A percentile compares a stretch with the other conserved stretches of the same genome.
Evolutionary conservation across 371 early-diverging fungal species (phyloP).

Genomic region (Actinomortierella wolfii): DNA sequence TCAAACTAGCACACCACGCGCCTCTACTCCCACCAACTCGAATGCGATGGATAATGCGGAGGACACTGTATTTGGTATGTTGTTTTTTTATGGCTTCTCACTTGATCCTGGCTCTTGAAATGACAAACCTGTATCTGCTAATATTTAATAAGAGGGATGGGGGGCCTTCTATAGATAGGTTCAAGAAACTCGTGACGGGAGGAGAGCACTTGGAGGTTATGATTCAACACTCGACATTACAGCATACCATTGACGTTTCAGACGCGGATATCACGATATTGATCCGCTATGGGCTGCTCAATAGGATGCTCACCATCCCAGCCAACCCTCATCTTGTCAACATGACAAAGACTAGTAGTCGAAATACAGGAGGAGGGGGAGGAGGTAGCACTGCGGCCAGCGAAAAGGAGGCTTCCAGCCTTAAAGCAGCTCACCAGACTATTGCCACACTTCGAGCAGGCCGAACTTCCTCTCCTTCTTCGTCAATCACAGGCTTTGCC

Average conservation of each 20-base stretch:
- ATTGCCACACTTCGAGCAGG: too few species aligned
- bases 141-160: neutral
- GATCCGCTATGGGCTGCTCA: conserved; percentile 36
- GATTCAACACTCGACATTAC: conserved; percentile 37
- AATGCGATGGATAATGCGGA: too few species aligned
- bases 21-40: too few species aligned
- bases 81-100: too few species aligned
- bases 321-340: conserved; percentile 45
- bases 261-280: conserved; percentile 40
- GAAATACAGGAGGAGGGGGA: too few species aligned
- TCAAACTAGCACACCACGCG: too few species aligned
- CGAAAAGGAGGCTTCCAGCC: too few species aligned
- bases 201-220: conserved; percentile 33
- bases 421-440: too few species aligned
- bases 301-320: conserved; percentile 25
- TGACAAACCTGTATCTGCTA: neutral
- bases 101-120: neutral
- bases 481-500: neutral
- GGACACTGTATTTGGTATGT: too few species aligned
- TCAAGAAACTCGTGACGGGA: conserved; percentile 19
- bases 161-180: conserved; percentile 23
- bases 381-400: too few species aligned
- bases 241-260: conserved; percentile 21
- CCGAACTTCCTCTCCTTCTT: neutral
- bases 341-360: conserved; percentile 1